A percentile compares a stretch with the other conserved stretches of the same genome.
phyloP scores from a whole-genome alignment of 345 rosid genomes.

The Iberis pinnata region DNA sequence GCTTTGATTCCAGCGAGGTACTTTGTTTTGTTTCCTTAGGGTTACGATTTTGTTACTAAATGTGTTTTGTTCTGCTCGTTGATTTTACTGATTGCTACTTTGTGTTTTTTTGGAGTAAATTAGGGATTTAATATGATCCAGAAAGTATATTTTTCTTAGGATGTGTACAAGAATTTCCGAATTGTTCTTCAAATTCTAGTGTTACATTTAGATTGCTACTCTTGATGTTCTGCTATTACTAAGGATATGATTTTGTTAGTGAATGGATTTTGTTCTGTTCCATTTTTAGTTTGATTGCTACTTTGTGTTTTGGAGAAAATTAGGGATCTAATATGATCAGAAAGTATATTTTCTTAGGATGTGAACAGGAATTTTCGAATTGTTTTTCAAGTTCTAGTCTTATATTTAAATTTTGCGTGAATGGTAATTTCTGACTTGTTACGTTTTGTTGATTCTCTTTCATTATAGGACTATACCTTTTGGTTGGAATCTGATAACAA shows the following conservation, averaged over 20 bases:
- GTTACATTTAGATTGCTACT: no score
- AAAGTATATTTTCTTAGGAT: no score
- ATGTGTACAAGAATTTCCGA: neutral
- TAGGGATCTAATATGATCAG: no score
- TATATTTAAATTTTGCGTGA: neutral
- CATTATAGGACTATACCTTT: conserved; percentile 89
- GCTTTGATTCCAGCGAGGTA: conserved; percentile 94
- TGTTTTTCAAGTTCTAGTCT: no score
- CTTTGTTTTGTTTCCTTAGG: no score
- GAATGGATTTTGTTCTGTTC: no score
- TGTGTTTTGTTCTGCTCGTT: neutral
- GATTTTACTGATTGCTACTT: conserved; percentile 5
- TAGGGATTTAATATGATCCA: conserved; percentile 6
- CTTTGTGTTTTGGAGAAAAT: no score
- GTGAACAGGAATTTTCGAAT: no score
- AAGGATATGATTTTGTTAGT: no score
- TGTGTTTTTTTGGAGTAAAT: neutral
- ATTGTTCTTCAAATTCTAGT: no score
- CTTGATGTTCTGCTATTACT: no score
- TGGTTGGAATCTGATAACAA: conserved; percentile 88
- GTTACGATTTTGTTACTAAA: neutral
- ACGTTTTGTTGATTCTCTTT: neutral
- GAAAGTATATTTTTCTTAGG: neutral
- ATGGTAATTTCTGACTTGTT: neutral
- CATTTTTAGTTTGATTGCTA: no score